Percentiles rank a stretch among this genome's conserved stretches.
Evolutionary conservation across 352 stramenopile genomes (phyloP).

Genomic region (Globisporangium echinulatum): DNA sequence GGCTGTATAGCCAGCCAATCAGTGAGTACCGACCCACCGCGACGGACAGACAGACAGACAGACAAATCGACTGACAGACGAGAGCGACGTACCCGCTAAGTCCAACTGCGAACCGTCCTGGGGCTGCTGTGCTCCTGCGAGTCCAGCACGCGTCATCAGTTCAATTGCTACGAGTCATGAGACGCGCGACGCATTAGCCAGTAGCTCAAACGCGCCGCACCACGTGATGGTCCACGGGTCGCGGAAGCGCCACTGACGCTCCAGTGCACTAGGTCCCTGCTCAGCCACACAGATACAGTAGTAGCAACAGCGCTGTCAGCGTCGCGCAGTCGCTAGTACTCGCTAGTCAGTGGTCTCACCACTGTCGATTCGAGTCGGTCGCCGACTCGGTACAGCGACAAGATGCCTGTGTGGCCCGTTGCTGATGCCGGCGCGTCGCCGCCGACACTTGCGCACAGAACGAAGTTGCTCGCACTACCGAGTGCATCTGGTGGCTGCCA

Average conservation of each 20-base stretch:
- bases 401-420: neutral
- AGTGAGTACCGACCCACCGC: neutral
- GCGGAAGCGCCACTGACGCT: neutral
- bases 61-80: neutral
- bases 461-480: neutral
- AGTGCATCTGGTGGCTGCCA: conserved; percentile 7
- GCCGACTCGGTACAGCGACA: neutral
- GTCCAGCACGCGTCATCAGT: too few species aligned
- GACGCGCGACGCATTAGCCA: too few species aligned
- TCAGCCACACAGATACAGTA: neutral
- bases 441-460: conserved; percentile 2
- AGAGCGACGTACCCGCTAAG: conserved; percentile 5
- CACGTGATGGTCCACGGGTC: conserved; percentile 12
- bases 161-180: too few species aligned
- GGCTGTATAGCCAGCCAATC: neutral
- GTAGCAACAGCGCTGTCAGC: neutral
- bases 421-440: neutral
- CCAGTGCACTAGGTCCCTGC: neutral
- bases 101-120: conserved; percentile 10
- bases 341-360: neutral
- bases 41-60: neutral
- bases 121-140: conserved; percentile 6
- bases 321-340: neutral
- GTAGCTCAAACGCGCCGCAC: neutral
- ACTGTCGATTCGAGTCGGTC: neutral